These are phyloP conservation scores for Rhodofomes roseus DNA, from an alignment of 1,284 basidiomycete species.

Conservation along the genomic window DNA sequence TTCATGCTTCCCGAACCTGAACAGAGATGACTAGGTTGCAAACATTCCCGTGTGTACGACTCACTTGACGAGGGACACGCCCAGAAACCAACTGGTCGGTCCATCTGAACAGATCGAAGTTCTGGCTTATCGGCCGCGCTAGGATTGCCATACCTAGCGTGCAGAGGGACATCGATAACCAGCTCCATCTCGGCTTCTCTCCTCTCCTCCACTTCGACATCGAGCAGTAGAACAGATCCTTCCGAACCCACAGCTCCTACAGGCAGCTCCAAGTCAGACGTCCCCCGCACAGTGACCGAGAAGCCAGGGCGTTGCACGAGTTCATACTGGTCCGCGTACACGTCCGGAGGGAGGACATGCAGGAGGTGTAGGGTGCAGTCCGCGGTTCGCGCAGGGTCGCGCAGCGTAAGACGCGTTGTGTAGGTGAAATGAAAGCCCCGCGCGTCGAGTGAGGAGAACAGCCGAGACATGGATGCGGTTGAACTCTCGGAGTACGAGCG, in stretches of 20 bases:
- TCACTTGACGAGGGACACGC: conserved; percentile 27
- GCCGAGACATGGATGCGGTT: too few species aligned
- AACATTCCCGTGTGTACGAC: neutral
- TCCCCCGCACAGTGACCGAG: conserved; percentile 40
- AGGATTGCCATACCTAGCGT: conserved; percentile 44
- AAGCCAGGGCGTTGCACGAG: conserved; percentile 40
- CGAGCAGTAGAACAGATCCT: conserved; percentile 37
- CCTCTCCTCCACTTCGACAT: conserved; percentile 17
- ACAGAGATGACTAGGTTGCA: neutral
- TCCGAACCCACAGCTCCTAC: conserved; percentile 36
- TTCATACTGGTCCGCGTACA: conserved; percentile 53
- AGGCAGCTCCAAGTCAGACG: conserved; percentile 46
- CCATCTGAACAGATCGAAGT: conserved; percentile 21
- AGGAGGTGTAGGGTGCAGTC: conserved; percentile 38
- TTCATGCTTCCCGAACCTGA: neutral
- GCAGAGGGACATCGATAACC: conserved; percentile 44
- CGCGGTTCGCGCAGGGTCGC: neutral
- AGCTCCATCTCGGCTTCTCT: conserved; percentile 3
- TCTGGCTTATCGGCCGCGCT: conserved; percentile 3
- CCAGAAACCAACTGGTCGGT: conserved; percentile 38
- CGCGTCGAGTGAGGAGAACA: conserved; percentile 11
- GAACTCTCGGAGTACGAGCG: too few species aligned
- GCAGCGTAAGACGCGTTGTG: conserved; percentile 15
- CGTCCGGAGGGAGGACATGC: conserved; percentile 38
- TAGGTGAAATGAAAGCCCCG: conserved; percentile 30